Evolutionary conservation across 2,329 filamentous ascomycete species (phyloP).

Genomic region (Phaeosphaeriaceae sp.): DNA sequence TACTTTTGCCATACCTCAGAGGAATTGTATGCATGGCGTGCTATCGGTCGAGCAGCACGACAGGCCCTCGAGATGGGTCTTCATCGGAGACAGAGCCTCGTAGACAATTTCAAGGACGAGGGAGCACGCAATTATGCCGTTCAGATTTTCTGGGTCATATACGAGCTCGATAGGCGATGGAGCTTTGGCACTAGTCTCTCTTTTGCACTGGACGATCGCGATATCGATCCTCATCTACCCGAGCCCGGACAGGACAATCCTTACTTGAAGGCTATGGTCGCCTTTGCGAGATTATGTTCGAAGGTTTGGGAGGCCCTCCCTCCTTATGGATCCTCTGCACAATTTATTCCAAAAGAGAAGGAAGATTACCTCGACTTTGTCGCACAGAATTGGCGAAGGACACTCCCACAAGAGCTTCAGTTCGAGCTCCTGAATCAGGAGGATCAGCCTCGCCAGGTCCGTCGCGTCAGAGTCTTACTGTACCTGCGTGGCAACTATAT

Average conservation of each 20-base stretch:
- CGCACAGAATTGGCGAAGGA: slow-evolving; percentile 25
- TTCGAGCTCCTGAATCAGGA: slow-evolving; percentile 22
- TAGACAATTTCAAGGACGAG: slow-evolving; percentile 24
- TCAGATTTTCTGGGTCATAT: slow-evolving; percentile 29
- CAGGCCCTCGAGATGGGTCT: slow-evolving; percentile 30
- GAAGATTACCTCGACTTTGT: slow-evolving; percentile 31
- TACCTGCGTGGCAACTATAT: slow-evolving; percentile 29
- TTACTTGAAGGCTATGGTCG: slow-evolving; percentile 27
- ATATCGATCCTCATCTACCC: slow-evolving; percentile 28
- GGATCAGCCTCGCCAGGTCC: slow-evolving; percentile 21
- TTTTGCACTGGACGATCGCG: slow-evolving; percentile 26
- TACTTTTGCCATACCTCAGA: slow-evolving; percentile 30
- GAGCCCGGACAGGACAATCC: slow-evolving; percentile 24
- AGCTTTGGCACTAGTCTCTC: slow-evolving; percentile 30
- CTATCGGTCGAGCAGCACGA: slow-evolving; percentile 26
- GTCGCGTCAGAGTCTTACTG: slow-evolving; percentile 21
- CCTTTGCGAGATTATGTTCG: slow-evolving; percentile 26
- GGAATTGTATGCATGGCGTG: slow-evolving; percentile 28
- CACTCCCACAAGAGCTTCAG: slow-evolving; percentile 25
- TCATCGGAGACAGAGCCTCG: slow-evolving; percentile 25
- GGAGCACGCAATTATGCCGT: slow-evolving; percentile 19
- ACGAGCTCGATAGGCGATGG: slow-evolving; percentile 30
- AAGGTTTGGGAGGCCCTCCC: slow-evolving; percentile 30
- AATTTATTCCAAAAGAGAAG: slow-evolving; percentile 27
- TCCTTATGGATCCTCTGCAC: slow-evolving; percentile 23